These are phyloP conservation scores for Tolypocladium tundrense DNA, from an alignment of 2,329 filamentous ascomycete species.

Conservation along the genomic window DNA sequence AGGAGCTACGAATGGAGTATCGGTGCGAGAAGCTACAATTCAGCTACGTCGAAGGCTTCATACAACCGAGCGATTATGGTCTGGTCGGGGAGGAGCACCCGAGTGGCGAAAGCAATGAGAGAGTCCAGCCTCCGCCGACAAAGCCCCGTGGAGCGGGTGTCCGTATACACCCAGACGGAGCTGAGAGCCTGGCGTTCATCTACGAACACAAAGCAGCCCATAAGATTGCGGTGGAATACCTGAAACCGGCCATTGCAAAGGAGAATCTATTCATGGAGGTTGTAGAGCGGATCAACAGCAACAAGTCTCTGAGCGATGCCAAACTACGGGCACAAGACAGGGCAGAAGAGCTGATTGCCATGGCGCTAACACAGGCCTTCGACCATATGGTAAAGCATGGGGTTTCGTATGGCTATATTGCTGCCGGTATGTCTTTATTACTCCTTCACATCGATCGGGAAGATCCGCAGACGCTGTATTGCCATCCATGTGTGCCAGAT, in stretches of 20 bases:
- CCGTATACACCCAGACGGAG: constrained; percentile 3
- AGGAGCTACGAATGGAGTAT: constrained; percentile 2
- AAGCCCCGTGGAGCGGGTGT: constrained; percentile 7
- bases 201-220: constrained; percentile 7
- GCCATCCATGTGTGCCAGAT: constrained; percentile 6
- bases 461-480: constrained; percentile 7
- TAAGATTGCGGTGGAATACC: constrained; percentile 1
- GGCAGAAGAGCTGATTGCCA: constrained; percentile 7
- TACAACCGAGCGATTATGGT: constrained; percentile 3
- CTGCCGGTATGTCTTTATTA: constrained; percentile 13
- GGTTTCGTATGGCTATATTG: constrained; percentile 14
- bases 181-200: constrained; percentile 2
- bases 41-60: constrained; percentile 5
- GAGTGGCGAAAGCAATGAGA: constrained; percentile 6
- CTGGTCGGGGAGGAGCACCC: constrained; percentile 3
- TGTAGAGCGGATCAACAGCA: constrained; percentile 2
- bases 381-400: constrained; percentile 10
- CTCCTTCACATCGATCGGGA: constrained; percentile 12
- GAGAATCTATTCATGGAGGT: constrained; percentile 7
- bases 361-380: constrained; percentile 10
- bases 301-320: background rate
- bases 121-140: background rate
- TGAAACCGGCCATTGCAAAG: constrained; percentile 1
- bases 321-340: background rate
- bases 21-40: constrained; percentile 1